Evolutionary conservation across 352 stramenopile species (phyloP), one percentile per base, ranked within the genome.

Genomic region (Phytophthora pluvialis): DNA sequence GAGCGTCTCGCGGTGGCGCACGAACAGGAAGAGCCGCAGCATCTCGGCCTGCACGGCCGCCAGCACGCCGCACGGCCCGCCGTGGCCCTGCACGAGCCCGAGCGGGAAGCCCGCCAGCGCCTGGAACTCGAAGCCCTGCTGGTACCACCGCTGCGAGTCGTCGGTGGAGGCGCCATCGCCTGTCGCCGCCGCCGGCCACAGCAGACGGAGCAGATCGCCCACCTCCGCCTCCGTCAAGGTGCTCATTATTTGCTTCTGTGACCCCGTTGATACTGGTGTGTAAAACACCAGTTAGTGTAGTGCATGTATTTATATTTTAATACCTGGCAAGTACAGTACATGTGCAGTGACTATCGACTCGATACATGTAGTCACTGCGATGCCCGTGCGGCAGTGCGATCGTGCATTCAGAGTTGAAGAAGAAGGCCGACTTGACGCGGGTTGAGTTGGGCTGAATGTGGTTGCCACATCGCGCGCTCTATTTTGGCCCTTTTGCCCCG

Each of bases 41-140:
- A 97, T 48, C 57, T 91, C 81, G 28, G 82, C 87, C 51, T 95
- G 87, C 26, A 95, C 83, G 1, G 78, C 80, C 4, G 89, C 89
- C 40, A 97, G 66, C 5, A 97, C 83, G 51, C 89, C 89, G 54
- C 89, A 95, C 5, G 89, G 89, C 1, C 89, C 89, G 43, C 87
- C 89, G 32, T 93, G 80, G 31, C 68, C 67, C 68, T 95, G 89
- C 60, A 86, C 73, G 5, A 96, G 72, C 12, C 83, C 88, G n/a
- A 92, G 53, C 25, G 73, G 62, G 45, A 90, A 92, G 9, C 33
- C 48, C 38, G 35, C 47, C 33, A 35, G 43, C 18, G 56, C 0
- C 51, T 73, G 51, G 58, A 89, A 78, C 58, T 77, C 71, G 44
- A 90, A 89, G 39, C 79, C 79, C 62, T 89, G 79, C 46, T 86